Evolutionary conservation across 1,139 yeast genomes (phyloP), one percentile per base, ranked within the genome.

Genomic region (Magnusiomyces sp.): DNA sequence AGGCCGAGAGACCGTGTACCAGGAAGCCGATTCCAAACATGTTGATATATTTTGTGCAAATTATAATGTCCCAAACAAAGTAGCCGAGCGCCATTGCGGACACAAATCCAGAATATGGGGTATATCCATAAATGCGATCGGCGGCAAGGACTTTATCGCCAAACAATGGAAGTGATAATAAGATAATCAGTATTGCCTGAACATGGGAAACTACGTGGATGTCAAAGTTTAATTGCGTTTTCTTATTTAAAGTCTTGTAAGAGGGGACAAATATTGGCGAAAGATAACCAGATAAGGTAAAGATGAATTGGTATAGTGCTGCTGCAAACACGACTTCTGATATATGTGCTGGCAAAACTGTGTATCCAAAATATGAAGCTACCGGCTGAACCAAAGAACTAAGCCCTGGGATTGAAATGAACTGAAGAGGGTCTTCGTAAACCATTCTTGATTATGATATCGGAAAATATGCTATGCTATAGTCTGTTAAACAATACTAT

Each of bases 121-220:
- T 80, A 59, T 76, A 76, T 1, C 84, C 88, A 58, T 77, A 76
- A n/a, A 90, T 54, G 16, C 58, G 55, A 55, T 64, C 72, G 45
- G 79, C 43, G 27, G 79, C 76, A 32, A 78, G 65, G 46, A 68
- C 65, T 14, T 77, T 73, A 59, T 83, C 84, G 56, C 71, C 69
- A 69, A 83, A 80, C 64, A 81, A 70, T 0, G 92, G 92, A 41
- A 76, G 60, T 40, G 81, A 73, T 9, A 79, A 59, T 6, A 64
- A 60, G 47, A 83, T 62, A 45, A 89, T 81, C 41, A 83, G 56
- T 2, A 81, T 52, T 50, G 90, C 77, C 66, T 92, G 97, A 40
- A 89, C 74, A 79, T 84, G 84, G 2, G 97, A 87, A 2, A 89
- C 96, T 19, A 85, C 76, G 65, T 92, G 96, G 58, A 90, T 83